Conservation (phyloP, 1,284 basidiomycete genomes). For the Hemileia vastatrix region DNA sequence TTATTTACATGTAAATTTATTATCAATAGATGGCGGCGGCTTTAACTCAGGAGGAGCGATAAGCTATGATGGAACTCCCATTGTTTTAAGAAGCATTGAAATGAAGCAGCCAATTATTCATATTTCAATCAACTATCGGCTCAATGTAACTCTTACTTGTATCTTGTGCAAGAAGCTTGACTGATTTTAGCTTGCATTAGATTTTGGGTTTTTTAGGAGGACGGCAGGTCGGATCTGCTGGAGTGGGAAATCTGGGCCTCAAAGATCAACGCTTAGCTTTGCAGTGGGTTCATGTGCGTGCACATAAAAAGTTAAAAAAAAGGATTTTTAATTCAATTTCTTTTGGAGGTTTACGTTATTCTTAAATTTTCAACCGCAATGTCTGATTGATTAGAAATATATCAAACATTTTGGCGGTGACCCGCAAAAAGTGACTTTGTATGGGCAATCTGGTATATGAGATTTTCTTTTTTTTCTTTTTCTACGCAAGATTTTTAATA, state of each 20-base stretch:
- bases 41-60: neutral
- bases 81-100: neutral
- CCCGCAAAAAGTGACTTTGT: slow-evolving; percentile 40
- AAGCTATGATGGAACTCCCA: neutral
- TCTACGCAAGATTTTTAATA: too few species aligned
- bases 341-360: too few species aligned
- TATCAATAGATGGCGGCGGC: neutral
- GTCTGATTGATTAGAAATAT: too few species aligned
- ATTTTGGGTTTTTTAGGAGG: slow-evolving; percentile 51
- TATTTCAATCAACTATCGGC: neutral
- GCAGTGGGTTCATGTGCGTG: slow-evolving; percentile 23
- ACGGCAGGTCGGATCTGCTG: slow-evolving; percentile 49
- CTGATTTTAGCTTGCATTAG: neutral
- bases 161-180: too few species aligned
- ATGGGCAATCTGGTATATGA: slow-evolving; percentile 9
- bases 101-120: neutral
- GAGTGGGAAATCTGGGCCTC: slow-evolving; percentile 51
- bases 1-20: neutral
- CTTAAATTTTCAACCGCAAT: too few species aligned
- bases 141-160: neutral
- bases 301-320: too few species aligned
- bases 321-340: too few species aligned
- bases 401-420: slow-evolving; percentile 44
- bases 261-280: slow-evolving; percentile 38
- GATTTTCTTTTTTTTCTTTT: neutral